A percentile compares a stretch with the other conserved stretches of the same genome.
Conservation (phyloP, 2,329 filamentous ascomycete genomes). For the Zymoseptoria crescenta region DNA sequence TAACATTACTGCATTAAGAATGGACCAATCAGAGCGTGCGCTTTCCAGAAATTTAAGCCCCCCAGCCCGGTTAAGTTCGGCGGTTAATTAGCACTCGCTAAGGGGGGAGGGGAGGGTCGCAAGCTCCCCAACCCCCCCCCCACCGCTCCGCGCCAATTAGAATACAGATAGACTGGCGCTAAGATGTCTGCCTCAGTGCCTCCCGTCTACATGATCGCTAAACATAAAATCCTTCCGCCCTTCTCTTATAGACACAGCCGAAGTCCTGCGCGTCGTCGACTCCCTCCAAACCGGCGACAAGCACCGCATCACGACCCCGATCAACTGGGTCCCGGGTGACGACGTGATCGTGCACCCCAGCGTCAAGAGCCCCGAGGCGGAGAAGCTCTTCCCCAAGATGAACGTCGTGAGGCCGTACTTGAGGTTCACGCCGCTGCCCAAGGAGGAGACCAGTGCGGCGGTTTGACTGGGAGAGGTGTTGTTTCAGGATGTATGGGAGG, state of each 20-base stretch:
- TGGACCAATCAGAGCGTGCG: too few relatives aligned
- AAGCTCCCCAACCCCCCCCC: too few relatives aligned
- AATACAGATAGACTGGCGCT: too few relatives aligned
- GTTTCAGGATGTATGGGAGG: constrained; percentile 20
- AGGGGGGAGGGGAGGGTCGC: too few relatives aligned
- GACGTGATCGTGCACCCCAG: constrained; percentile 56
- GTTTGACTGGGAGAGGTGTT: constrained; percentile 23
- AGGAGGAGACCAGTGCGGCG: constrained; percentile 48
- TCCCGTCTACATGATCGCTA: too few relatives aligned
- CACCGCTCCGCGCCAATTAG: too few relatives aligned
- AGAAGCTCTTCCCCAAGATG: constrained; percentile 53
- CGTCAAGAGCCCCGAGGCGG: constrained; percentile 51
- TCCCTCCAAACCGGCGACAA: constrained; percentile 51
- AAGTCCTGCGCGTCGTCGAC: constrained; percentile 46
- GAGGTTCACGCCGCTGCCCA: constrained; percentile 51
- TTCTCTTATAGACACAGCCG: constrained; percentile 51
- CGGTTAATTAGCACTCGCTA: too few relatives aligned
- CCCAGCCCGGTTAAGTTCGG: too few relatives aligned
- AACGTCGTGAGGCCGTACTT: constrained; percentile 57
- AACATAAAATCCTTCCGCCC: too few relatives aligned
- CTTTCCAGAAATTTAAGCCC: too few relatives aligned
- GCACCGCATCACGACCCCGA: constrained; percentile 52
- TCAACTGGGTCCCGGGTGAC: constrained; percentile 53
- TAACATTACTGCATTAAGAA: too few relatives aligned
- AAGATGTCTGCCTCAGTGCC: too few relatives aligned